A percentile compares a stretch with the other conserved stretches of the same genome.
Conservation (phyloP, 257 asterid genomes). For the Petunia axillaris region DNA sequence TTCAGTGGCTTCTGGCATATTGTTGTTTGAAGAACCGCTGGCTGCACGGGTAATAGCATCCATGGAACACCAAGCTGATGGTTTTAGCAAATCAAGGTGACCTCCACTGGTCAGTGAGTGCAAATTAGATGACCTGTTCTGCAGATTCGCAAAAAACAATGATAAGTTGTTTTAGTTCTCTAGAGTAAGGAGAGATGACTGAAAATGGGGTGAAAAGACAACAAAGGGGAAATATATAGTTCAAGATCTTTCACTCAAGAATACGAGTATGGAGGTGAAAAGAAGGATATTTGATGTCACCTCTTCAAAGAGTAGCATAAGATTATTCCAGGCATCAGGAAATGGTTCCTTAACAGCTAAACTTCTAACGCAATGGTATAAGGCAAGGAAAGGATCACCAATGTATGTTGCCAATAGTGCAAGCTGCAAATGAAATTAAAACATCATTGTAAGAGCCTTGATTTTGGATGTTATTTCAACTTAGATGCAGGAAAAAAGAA, state of each 20-base stretch:
- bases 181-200: constrained; percentile 6
- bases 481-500: constrained; percentile 20
- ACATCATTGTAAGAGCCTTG: neutral
- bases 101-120: constrained; percentile 45
- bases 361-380: constrained; percentile 88
- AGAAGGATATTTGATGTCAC: constrained; percentile 38
- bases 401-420: constrained; percentile 80
- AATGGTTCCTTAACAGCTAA: constrained; percentile 88
- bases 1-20: constrained; percentile 39
- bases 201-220: constrained; percentile 6
- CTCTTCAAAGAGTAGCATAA: constrained; percentile 80
- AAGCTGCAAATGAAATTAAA: constrained; percentile 54
- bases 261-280: neutral
- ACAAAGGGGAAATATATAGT: constrained; percentile 17
- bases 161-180: constrained; percentile 2
- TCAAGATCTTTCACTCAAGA: neutral
- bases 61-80: constrained; percentile 48
- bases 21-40: constrained; percentile 34
- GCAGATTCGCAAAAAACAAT: constrained; percentile 50
- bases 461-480: neutral
- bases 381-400: constrained; percentile 80
- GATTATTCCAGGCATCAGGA: constrained; percentile 93
- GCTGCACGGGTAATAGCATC: constrained; percentile 35
- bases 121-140: constrained; percentile 67
- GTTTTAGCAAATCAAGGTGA: constrained; percentile 63